Conservation (phyloP, 2,329 filamentous ascomycete species). For the Fusarium piperis region DNA sequence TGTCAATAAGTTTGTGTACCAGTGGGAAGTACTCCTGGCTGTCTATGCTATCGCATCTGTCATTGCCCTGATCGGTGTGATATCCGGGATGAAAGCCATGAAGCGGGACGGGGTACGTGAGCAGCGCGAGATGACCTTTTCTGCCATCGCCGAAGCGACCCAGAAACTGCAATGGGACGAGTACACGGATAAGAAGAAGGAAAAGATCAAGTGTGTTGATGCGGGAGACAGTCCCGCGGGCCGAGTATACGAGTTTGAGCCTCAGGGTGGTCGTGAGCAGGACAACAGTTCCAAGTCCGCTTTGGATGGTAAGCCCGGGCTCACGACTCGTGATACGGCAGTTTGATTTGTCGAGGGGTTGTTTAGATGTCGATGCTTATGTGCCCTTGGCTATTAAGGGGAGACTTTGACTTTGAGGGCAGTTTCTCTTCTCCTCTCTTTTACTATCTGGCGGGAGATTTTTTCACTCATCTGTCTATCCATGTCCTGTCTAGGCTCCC, state of each 20-base stretch:
- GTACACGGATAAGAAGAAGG: background rate
- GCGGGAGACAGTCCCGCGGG: background rate
- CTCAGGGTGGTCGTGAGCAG: background rate
- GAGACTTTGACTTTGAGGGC: background rate
- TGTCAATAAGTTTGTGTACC: slow-evolving; percentile 26
- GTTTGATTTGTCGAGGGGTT: background rate
- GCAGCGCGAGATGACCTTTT: slow-evolving; percentile 32
- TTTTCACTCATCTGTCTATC: background rate
- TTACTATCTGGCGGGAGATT: background rate
- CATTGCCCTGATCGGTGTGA: slow-evolving; percentile 15
- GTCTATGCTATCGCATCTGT: slow-evolving; percentile 21
- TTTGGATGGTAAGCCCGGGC: background rate
- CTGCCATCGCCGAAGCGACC: slow-evolving; percentile 21
- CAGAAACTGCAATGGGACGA: background rate
- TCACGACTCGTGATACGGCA: background rate
- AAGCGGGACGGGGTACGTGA: slow-evolving; percentile 18
- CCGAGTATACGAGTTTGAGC: background rate
- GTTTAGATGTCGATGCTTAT: background rate
- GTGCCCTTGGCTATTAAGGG: background rate
- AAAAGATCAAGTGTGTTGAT: background rate
- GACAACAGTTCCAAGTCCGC: background rate
- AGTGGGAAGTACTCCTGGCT: slow-evolving; percentile 11
- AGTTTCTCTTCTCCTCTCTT: background rate
- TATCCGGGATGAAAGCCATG: slow-evolving; percentile 27
- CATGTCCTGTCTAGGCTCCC: no score